phyloP scores from a whole-genome alignment of 768 basidiomycete genomes.

The Gymnopilus dilepis region DNA sequence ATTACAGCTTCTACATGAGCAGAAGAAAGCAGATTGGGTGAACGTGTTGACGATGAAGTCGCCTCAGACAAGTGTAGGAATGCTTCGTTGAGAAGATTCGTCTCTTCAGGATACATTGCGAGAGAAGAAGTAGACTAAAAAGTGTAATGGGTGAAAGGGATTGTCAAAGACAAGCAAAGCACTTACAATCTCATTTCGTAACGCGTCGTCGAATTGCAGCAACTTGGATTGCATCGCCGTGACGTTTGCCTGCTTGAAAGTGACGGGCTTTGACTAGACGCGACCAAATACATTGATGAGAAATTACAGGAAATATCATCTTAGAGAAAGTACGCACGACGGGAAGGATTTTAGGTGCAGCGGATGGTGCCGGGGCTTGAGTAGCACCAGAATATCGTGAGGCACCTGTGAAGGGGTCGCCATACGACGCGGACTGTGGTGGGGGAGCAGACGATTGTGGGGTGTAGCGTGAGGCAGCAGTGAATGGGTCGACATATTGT shows the following conservation, averaged over 20 bases:
- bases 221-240: slow-evolving; percentile 81
- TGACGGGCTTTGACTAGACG: slow-evolving; percentile 61
- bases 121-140: slow-evolving; percentile 70
- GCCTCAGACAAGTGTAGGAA: slow-evolving; percentile 64
- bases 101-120: slow-evolving; percentile 73
- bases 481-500: slow-evolving; percentile 69
- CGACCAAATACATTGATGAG: not conserved
- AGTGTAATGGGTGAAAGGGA: not conserved
- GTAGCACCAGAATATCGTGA: slow-evolving; percentile 59
- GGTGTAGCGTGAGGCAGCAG: slow-evolving; percentile 69
- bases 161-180: not conserved
- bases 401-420: slow-evolving; percentile 74
- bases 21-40: slow-evolving; percentile 40
- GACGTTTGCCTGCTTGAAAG: slow-evolving; percentile 87
- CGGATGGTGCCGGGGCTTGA: slow-evolving; percentile 37
- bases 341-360: slow-evolving; percentile 51
- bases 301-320: not conserved
- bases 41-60: slow-evolving; percentile 40
- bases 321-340: slow-evolving; percentile 41
- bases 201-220: slow-evolving; percentile 71
- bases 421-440: slow-evolving; percentile 50
- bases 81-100: slow-evolving; percentile 58
- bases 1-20: slow-evolving; percentile 66
- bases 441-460: slow-evolving; percentile 40
- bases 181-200: slow-evolving; percentile 73